phyloP scores from a whole-genome alignment of 2,329 filamentous ascomycete species.

The Exophiala xenobiotica region DNA sequence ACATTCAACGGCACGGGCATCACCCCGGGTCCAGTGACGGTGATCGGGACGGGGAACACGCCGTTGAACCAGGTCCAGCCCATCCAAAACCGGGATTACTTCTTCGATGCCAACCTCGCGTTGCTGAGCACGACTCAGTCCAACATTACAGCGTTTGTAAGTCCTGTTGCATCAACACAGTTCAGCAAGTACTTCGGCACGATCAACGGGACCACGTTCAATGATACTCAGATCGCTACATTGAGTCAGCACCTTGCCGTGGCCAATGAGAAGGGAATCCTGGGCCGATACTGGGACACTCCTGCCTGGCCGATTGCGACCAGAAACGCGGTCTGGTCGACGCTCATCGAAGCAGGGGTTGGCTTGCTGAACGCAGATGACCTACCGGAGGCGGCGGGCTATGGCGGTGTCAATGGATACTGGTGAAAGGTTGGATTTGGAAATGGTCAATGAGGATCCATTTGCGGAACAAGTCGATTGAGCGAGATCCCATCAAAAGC shows the following conservation, averaged over 20 bases:
- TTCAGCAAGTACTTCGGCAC: constrained; percentile 47
- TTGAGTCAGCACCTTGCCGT: constrained; percentile 53
- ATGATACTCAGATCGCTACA: constrained; percentile 47
- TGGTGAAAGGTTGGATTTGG: constrained; percentile 12
- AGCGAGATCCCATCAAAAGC: too few relatives aligned
- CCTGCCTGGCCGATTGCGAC: constrained; percentile 60
- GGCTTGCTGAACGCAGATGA: constrained; percentile 65
- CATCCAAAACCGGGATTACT: constrained; percentile 52
- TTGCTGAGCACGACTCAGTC: constrained; percentile 46
- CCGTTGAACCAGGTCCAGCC: constrained; percentile 48
- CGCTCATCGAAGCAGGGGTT: constrained; percentile 58
- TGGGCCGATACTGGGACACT: constrained; percentile 62
- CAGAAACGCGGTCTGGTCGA: constrained; percentile 59
- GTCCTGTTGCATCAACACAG: constrained; percentile 55
- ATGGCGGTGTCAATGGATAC: constrained; percentile 21
- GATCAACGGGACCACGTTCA: constrained; percentile 47
- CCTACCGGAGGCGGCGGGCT: constrained; percentile 50
- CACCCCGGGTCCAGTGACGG: constrained; percentile 54
- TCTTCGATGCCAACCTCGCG: constrained; percentile 59
- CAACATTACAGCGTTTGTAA: constrained; percentile 50
- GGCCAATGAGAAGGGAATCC: constrained; percentile 59
- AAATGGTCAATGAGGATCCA: too few relatives aligned
- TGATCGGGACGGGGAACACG: constrained; percentile 62
- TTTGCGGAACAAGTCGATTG: too few relatives aligned
- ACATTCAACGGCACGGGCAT: constrained; percentile 51